Base-by-base conservation (phyloP, 1,284 basidiomycete species). In the Entoloma clypeatum region DNA sequence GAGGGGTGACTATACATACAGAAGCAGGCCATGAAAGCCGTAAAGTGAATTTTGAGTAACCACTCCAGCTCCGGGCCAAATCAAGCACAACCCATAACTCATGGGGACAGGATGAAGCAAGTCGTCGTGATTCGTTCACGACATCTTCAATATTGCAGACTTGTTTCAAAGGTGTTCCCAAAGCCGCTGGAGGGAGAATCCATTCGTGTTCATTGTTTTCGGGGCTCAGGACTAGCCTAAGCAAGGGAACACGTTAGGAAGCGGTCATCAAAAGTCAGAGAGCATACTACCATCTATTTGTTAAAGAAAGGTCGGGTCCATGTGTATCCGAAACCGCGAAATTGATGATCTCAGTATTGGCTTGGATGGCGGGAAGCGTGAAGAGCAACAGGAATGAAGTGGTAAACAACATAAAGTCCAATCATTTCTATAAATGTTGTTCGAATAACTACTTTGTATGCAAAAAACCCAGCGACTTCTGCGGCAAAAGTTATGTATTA, bases 281-380 rank as follows among this genome's bases (percentile, higher is more conserved):
- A n/a, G n/a, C n/a, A n/a, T n/a, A n/a, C n/a, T n/a, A 52, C 59
- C 53, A 51, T 57, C 55, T 25, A 52, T 48, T 14, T 36, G 48
- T 10, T 47, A 49, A 26, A 30, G 59, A 42, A 32, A 64, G 28
- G 40, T 51, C 45, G 8, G 49, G 45, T 19, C 54, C 37, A 18
- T 45, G 39, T 23, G 51, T 47, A 18, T 59, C 50, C 9, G 46
- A 28, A 21, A 67, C 64, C 18, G 57, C 59, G 54, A 84, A 80
- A 56, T 78, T 79, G 53, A 75, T 58, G 43, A 84, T 82, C 60
- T 85, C 80, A 22, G 81, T 85, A 59, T 85, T 83, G 14, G 69
- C 78, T 35, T 61, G 23, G 10, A 49, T 46, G 10, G 27, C 30
- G 30, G 44, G 45, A 37, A 51, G 22, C 5, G 57, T 36, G 21